Evolutionary conservation across 192 early-diverging fungal species (phyloP), one percentile per base, ranked within the genome.

Genomic region (Jimgerdemannia flammicorona): DNA sequence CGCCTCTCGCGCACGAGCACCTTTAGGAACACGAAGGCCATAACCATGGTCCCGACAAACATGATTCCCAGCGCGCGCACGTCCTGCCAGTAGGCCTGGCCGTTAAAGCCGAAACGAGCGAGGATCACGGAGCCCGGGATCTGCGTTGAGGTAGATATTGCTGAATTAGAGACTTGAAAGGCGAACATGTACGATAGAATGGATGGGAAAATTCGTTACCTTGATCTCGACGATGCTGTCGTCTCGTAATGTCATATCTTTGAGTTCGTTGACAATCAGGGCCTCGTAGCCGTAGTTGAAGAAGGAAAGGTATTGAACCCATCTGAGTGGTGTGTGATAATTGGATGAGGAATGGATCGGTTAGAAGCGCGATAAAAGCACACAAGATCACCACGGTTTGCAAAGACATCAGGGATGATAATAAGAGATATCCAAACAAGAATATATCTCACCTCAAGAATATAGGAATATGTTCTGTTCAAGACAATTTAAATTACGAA

Each of bases 221-320:
- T 81, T 75, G 19, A 81, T 81, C 54, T 81, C 79, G 18, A 76
- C 79, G 43, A 81, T 81, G 3, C 75, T 72, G 42, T 81, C 77
- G 54, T 81, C 79, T 1, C 73, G 67, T 17, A 81, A 41, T 8
- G 79, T 81, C 19, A 81, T 70, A 65, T 77, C 79, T 64, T 81
- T 81, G 29, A 81, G 18, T 67, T 88, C 91, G 74, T 92, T 93
- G 70, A 91, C 90, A 3, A 86, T 89, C 78, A 91, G 79, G n/a
- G 91, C 90, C 67, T 94, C 93, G 69, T 89, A 91, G 3, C 89
- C 88, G 71, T 90, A 94, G 72, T 89, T 87, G 84, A 92, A 94
- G 73, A 92, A 86, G 66, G 86, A 88, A 7, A 92, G 74, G 64
- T 91, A 92, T 72, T 92, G 91, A 29, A 94, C 78, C 91, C 91